Conservation (phyloP, 257 asterid genomes). For the Parsonsia alboflavescens region DNA sequence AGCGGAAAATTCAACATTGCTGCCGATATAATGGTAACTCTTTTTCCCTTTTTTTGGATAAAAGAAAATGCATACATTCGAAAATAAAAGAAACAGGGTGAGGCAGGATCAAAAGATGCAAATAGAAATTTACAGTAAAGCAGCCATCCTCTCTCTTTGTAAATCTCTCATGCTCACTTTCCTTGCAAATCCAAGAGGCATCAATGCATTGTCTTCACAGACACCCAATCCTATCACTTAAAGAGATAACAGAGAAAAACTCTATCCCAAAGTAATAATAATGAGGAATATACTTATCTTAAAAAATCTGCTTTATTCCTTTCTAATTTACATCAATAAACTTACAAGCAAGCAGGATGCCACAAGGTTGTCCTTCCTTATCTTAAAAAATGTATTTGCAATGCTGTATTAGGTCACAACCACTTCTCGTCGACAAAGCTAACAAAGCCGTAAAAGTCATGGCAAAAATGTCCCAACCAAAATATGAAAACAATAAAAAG, state of each 20-base stretch:
- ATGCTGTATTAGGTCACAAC: neutral
- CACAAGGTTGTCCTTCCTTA: neutral
- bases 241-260: neutral
- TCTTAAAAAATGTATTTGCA: neutral
- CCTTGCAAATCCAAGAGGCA: too few relatives aligned
- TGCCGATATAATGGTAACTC: neutral
- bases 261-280: neutral
- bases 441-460: too few relatives aligned
- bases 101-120: neutral
- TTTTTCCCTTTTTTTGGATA: too few relatives aligned
- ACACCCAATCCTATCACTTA: neutral
- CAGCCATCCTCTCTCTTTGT: neutral
- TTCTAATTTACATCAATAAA: neutral
- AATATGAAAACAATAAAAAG: neutral
- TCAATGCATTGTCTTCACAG: neutral
- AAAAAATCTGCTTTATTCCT: neutral
- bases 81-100: neutral
- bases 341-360: neutral
- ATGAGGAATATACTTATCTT: neutral
- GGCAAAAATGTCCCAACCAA: neutral
- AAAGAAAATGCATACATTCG: too few relatives aligned
- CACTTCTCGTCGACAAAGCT: neutral
- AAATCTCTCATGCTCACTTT: neutral
- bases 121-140: neutral
- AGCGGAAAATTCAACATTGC: neutral